Evolutionary conservation across 495 filamentous ascomycete genomes (phyloP), one percentile per base, ranked within the genome.

Genomic region (Penicillium paradoxum): DNA sequence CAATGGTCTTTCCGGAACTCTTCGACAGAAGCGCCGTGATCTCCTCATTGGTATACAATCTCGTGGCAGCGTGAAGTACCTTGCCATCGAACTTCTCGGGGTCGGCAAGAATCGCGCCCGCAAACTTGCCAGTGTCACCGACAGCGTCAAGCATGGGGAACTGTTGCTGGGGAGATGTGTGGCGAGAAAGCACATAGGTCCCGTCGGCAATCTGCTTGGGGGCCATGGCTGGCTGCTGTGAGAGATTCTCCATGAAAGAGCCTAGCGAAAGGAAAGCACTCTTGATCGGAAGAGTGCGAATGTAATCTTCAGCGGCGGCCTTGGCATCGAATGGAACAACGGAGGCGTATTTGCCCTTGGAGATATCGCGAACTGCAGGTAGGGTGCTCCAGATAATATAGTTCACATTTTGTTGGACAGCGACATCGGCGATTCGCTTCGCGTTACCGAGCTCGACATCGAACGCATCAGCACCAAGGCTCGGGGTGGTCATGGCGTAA

Each of bases 211-310:
- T 32, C 17, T 49, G 33, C 0, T 51, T 41, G 0, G 55, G 57
- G 5, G 45, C 54, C 2, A 65, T 59, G 1, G 13, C 30, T 51
- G 64, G 53, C 9, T 50, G 30, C 6, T 42, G 18, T 10, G 32
- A 39, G 44, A 73, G 74, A 47, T 79, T 81, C 54, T 77, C 57
- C 76, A 83, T 82, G 62, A 75, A 83, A 4, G 44, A 69, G 0
- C 72, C 78, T 0, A 61, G 61, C 0, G 58, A 53, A 53, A 70
- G 54, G 46, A 82, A 83, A 0, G 73, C 75, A 36, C 70, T 74
- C 45, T 65, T 62, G 32, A 80, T 63, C 19, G 67, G 64, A 1
- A 73, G 60, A 0, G 51, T 46, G 6, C 37, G 37, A 10, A 39
- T 39, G 9, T 39, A 39, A 2, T 39, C 18, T n/a, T 39, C 37